phyloP scores from a whole-genome alignment of 768 basidiomycete species.

The Xerocomellus chrysenteron region DNA sequence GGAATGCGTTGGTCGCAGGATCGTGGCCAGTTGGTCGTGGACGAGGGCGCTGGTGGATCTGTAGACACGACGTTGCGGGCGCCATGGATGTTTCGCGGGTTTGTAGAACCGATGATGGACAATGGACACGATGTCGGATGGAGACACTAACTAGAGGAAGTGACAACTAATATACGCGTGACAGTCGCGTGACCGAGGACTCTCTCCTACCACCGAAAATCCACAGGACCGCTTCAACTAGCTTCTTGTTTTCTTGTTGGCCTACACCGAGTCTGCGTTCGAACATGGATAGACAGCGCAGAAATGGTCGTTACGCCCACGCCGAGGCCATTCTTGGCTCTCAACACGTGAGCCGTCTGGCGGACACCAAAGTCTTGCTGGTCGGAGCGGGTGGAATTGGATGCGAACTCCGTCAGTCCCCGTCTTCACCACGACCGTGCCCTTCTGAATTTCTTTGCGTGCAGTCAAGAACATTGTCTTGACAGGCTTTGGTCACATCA shows the following conservation, averaged over 20 bases:
- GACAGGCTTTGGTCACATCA: constrained; percentile 90
- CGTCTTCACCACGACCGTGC: neutral
- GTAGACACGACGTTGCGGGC: constrained; percentile 5
- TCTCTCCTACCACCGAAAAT: neutral
- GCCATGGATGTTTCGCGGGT: constrained; percentile 60
- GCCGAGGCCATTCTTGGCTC: constrained; percentile 79
- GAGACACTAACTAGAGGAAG: constrained; percentile 40
- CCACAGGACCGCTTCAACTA: neutral
- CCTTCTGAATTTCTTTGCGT: neutral
- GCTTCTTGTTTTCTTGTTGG: neutral
- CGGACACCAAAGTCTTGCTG: constrained; percentile 70
- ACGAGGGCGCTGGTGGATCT: neutral
- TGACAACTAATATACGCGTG: constrained; percentile 24
- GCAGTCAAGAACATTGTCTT: constrained; percentile 94
- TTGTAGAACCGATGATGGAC: constrained; percentile 68
- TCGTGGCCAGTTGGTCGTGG: constrained; percentile 17
- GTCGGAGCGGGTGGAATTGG: constrained; percentile 98
- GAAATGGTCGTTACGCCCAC: constrained; percentile 49
- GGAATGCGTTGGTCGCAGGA: constrained; percentile 69
- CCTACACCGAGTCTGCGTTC: neutral
- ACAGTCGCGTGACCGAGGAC: constrained; percentile 26
- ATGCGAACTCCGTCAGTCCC: constrained; percentile 81
- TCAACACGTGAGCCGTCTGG: constrained; percentile 60
- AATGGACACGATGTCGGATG: constrained; percentile 64
- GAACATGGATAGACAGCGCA: constrained; percentile 10